Evolutionary conservation across 805 yeast genomes (phyloP), one percentile per base, ranked within the genome.

Genomic region (Torulaspora quercuum): DNA sequence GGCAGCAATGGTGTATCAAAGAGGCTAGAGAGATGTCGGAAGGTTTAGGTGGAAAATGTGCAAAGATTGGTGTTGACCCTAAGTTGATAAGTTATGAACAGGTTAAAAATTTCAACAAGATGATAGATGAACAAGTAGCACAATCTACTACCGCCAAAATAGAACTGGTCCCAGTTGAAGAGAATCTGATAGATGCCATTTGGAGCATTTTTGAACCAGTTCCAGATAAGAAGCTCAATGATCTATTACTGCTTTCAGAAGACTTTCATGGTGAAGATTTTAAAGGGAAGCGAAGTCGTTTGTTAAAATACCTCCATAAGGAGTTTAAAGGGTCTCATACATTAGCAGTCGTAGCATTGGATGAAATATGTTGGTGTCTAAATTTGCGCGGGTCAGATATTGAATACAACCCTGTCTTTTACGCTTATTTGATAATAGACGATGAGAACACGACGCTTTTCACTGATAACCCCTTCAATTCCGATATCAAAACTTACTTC

Each of bases 351-450:
- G 69, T 78, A n/a, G 78, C 88, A 1, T 63, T 89, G 35, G 97
- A 90, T 64, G 95, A 89, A 49, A 76, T 88, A 44, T 92, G 95
- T 6, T 89, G 96, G 96, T 63, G 88, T 27, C 73, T 88, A 55
- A 90, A 90, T 55, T 64, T 90, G 38, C 76, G 98, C 46, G 85
- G 89, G 4, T 74, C 72, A 14, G 97, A 90, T 57, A 80, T 90
- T 41, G 80, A 80, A 4, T 90, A 73, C 56, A 81, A 82, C 52
- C 97, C 97, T 0, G 90, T 88, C 2, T 92, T 90, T 57, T 87
- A 78, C 61, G 69, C 89, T 6, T 75, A 75, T 44, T 51, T 72
- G 30, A 59, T 80, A 7, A 22, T 53, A 3, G 67, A 80, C 19
- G 63, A 73, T 11, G 63, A 64, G 2, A 48, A 52, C 3, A 73